Percentiles rank a stretch among this genome's conserved stretches.
Conservation (phyloP, 1,284 basidiomycete genomes). For the Apiotrichum domesticum region DNA sequence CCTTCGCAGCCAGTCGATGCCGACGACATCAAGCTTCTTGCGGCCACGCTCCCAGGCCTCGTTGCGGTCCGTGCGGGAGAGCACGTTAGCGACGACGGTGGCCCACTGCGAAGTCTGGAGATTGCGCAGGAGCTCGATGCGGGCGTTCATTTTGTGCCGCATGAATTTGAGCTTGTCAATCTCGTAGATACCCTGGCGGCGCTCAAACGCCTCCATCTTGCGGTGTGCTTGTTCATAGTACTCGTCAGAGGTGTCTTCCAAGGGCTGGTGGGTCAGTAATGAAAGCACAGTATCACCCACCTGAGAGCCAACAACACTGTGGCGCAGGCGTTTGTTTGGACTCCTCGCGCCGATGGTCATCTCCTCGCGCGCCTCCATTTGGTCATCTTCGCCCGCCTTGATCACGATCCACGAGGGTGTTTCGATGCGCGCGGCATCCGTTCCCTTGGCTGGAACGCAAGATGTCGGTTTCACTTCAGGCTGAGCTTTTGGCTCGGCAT, state of each 20-base stretch:
- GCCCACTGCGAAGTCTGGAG: constrained; percentile 30
- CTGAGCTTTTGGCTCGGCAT: neutral
- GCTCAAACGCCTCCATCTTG: constrained; percentile 80
- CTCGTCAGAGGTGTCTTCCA: constrained; percentile 70
- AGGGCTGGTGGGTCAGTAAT: constrained; percentile 47
- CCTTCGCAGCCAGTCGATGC: constrained; percentile 36
- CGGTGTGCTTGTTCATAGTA: constrained; percentile 78
- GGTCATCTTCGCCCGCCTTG: constrained; percentile 36
- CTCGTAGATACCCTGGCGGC: constrained; percentile 73
- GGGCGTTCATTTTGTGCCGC: constrained; percentile 80
- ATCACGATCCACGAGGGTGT: constrained; percentile 38
- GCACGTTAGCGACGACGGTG: constrained; percentile 21
- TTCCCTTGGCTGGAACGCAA: too few relatives aligned
- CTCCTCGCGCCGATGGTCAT: constrained; percentile 15
- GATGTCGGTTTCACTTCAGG: neutral
- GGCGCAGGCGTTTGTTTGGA: constrained; percentile 29
- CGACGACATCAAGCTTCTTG: constrained; percentile 24
- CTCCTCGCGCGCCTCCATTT: constrained; percentile 39
- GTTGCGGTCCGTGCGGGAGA: constrained; percentile 8
- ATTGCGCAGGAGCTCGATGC: constrained; percentile 71
- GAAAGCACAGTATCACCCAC: constrained; percentile 8
- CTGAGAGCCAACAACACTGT: constrained; percentile 18
- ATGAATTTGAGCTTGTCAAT: constrained; percentile 85
- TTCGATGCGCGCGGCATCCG: constrained; percentile 28
- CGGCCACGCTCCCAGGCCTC: constrained; percentile 29